Conservation (phyloP, 768 basidiomycete species). For the Mrakia frigida region DNA sequence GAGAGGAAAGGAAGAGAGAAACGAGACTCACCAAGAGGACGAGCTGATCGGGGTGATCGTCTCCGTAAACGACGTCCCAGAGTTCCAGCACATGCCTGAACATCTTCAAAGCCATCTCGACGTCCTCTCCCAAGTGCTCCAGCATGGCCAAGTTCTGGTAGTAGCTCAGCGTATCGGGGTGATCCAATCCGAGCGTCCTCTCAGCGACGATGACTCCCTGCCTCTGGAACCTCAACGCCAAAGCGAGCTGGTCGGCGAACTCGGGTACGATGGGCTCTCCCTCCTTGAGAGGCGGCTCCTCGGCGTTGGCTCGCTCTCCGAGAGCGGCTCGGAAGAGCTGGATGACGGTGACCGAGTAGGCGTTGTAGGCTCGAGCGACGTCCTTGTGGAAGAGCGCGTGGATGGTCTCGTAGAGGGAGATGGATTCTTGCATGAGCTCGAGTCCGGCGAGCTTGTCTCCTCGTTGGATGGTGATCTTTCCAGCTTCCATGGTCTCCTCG, state of each 20-base stretch:
- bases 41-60: conserved; percentile 45
- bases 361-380: conserved; percentile 46
- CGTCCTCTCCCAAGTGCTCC: conserved; percentile 47
- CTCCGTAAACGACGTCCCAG: conserved; percentile 46
- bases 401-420: conserved; percentile 48
- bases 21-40: conserved; percentile 43
- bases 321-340: conserved; percentile 41
- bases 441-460: conserved; percentile 45
- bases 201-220: conserved; percentile 49
- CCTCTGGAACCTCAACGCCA: conserved; percentile 45
- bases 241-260: conserved; percentile 41
- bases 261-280: conserved; percentile 38
- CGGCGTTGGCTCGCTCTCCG: conserved; percentile 37
- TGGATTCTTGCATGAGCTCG: conserved; percentile 47
- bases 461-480: conserved; percentile 43
- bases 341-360: conserved; percentile 46
- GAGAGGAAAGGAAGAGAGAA: background rate
- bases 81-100: conserved; percentile 46
- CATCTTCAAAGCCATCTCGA: conserved; percentile 41
- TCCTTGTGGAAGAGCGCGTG: conserved; percentile 49
- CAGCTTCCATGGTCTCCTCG: conserved; percentile 47
- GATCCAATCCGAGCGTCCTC: conserved; percentile 46
- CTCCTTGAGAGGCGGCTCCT: conserved; percentile 39
- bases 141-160: conserved; percentile 49
- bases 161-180: conserved; percentile 45